Evolutionary conservation across 2,329 filamentous ascomycete species (phyloP), one percentile per base, ranked within the genome.

Genomic region (Pseudopithomyces chartarum): DNA sequence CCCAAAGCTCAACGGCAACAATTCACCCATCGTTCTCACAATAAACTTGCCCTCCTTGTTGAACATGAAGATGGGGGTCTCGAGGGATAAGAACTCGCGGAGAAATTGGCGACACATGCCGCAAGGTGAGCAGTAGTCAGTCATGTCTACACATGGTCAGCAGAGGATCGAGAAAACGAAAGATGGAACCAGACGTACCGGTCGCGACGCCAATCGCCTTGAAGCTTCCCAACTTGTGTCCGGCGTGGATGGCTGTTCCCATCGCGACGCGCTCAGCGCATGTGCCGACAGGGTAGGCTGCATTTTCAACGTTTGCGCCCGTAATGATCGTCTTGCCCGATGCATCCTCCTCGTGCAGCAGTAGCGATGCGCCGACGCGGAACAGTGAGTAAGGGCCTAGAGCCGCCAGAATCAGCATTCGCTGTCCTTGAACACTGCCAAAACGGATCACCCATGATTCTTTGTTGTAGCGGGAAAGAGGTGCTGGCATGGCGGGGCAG

Each of bases 51-150:
- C 89, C 60, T 92, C 84, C 74, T 88, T 89, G 75, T 96, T 92
- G 76, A 96, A 96, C 94, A 98, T 96, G 73, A 97, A 87, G 55
- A 99, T 84, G 0, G 92, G 94, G 56, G 85, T 87, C 6, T 73
- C 65, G 6, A 79, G 69, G 56, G 75, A 74, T 58, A 79, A 74
- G 47, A 83, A 83, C 67, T 83, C 81, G 29, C 80, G 58, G 49
- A 83, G 68, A 57, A 94, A 96, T 75, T 97, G 94, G 67, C 94
- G 84, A 76, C 94, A 98, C 92, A 97, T 97, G 54, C 95, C 95
- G 73, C 95, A 99, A 0, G 95, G 95, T 43, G 75, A 79, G 62
- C 71, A 74, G 39, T 70, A 74, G 26, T 70, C 70, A 15, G 67
- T 66, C 57, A 90, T 89, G 73, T 97, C 90, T 40, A 40, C n/a